These are phyloP conservation scores for Cutaneotrichosporon dermatis DNA, from an alignment of 1,284 basidiomycete species.

Conservation along the genomic window DNA sequence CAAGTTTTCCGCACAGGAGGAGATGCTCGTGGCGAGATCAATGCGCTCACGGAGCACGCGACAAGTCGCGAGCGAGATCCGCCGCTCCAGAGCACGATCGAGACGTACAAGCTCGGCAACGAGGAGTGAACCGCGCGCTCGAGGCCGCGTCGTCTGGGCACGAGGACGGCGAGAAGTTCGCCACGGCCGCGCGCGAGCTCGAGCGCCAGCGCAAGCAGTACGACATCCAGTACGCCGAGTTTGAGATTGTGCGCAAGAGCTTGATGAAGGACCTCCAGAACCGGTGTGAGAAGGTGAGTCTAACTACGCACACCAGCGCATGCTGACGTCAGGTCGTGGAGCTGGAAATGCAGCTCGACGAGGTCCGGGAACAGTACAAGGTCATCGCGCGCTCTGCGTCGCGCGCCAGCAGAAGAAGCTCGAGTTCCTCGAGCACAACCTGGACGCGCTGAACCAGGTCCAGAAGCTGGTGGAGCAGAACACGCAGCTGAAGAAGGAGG, in stretches of 20 bases:
- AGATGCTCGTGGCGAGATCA: constrained; percentile 81
- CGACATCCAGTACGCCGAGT: constrained; percentile 94
- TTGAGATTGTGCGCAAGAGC: constrained; percentile 97
- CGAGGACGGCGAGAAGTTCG: constrained; percentile 91
- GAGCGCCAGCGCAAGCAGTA: constrained; percentile 95
- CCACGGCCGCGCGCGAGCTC: constrained; percentile 92
- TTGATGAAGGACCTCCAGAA: constrained; percentile 98
- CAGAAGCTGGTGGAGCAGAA: constrained; percentile 99
- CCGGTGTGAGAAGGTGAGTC: constrained; percentile 90
- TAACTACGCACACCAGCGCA: neutral
- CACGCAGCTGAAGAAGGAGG: constrained; percentile 93
- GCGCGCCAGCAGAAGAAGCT: constrained; percentile 98
- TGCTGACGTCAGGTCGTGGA: constrained; percentile 75
- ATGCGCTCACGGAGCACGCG: constrained; percentile 86
- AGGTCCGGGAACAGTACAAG: constrained; percentile 98
- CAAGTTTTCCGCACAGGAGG: constrained; percentile 87
- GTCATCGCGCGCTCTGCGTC: constrained; percentile 97
- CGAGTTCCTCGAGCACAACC: constrained; percentile 94
- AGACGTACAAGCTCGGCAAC: constrained; percentile 91
- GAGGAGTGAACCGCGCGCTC: constrained; percentile 98
- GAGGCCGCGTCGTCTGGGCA: constrained; percentile 94
- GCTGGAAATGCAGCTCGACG: constrained; percentile 97
- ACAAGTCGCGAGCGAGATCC: constrained; percentile 81
- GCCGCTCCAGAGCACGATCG: constrained; percentile 79
- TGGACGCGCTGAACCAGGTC: constrained; percentile 90